Evolutionary conservation across 179 eudicot genomes (phyloP).

Genomic region (Spergularia azorica): DNA sequence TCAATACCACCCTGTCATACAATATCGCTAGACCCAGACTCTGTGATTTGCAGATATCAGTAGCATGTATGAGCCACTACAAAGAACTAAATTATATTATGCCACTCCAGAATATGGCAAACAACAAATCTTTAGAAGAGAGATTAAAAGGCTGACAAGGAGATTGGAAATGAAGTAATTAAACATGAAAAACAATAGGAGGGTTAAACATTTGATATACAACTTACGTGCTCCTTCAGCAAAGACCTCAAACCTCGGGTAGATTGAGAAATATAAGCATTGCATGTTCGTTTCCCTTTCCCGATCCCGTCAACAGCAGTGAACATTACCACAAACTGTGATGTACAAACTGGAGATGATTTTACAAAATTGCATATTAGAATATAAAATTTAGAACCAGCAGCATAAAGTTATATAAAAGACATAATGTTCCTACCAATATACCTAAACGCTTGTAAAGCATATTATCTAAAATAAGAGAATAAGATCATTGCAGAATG

Average conservation of each 20-base stretch:
- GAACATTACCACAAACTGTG: conserved; percentile 87
- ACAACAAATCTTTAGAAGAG: too few species aligned
- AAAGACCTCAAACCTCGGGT: conserved; percentile 84
- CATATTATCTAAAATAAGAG: neutral
- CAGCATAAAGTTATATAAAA: neutral
- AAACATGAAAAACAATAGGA: too few species aligned
- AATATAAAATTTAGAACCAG: conserved; percentile 9
- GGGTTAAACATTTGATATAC: conserved; percentile 9
- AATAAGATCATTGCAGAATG: neutral
- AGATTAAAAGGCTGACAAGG: neutral
- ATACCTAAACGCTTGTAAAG: neutral
- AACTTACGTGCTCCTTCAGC: conserved; percentile 84
- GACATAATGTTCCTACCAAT: neutral
- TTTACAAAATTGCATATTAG: conserved; percentile 18
- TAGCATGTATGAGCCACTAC: neutral
- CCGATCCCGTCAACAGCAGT: conserved; percentile 50
- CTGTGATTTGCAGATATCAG: too few species aligned
- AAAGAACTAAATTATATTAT: neutral
- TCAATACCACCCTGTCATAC: too few species aligned
- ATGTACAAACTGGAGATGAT: conserved; percentile 62
- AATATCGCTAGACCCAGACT: too few species aligned
- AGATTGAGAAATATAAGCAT: conserved; percentile 83
- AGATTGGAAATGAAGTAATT: neutral
- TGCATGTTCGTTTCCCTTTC: conserved; percentile 55
- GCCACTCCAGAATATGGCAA: too few species aligned